Evolutionary conservation across 768 basidiomycete genomes (phyloP).

Genomic region (Russula dissimulans): DNA sequence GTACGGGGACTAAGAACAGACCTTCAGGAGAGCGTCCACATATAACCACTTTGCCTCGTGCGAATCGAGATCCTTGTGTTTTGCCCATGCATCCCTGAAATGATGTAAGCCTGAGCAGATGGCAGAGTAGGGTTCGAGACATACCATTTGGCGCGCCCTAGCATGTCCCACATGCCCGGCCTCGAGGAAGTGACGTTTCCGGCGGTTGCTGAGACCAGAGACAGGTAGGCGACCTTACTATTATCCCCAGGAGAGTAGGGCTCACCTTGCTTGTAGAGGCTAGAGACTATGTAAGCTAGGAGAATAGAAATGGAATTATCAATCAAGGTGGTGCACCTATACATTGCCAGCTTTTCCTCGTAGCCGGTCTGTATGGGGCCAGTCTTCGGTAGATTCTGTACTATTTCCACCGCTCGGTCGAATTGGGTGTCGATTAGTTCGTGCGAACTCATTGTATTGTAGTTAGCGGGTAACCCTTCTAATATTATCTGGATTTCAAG

Average conservation of each 20-base stretch:
- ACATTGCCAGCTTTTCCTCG: conserved; percentile 91
- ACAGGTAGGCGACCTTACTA: background rate
- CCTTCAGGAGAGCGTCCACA: conserved; percentile 81
- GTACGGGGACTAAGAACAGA: conserved; percentile 24
- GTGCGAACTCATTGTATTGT: conserved; percentile 44
- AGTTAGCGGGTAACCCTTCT: background rate
- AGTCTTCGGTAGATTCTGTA: conserved; percentile 85
- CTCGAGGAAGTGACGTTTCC: conserved; percentile 75
- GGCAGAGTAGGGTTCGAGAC: conserved; percentile 18
- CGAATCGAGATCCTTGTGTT: conserved; percentile 72
- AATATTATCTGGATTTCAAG: background rate
- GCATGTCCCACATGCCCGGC: conserved; percentile 84
- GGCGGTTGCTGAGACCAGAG: conserved; percentile 55
- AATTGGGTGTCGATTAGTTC: conserved; percentile 78
- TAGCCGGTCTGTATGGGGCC: conserved; percentile 94
- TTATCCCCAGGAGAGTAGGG: background rate
- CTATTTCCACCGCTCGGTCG: conserved; percentile 88
- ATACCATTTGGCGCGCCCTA: conserved; percentile 90
- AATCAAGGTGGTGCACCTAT: conserved; percentile 46
- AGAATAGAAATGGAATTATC: background rate
- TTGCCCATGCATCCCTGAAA: conserved; percentile 88
- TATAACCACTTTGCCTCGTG: conserved; percentile 84
- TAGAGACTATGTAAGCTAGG: conserved; percentile 23
- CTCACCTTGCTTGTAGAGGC: conserved; percentile 88
- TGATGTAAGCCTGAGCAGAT: conserved; percentile 14